These are phyloP conservation scores for Carex parvula DNA, from an alignment of 176 grass and related monocot species.

Conservation along the genomic window DNA sequence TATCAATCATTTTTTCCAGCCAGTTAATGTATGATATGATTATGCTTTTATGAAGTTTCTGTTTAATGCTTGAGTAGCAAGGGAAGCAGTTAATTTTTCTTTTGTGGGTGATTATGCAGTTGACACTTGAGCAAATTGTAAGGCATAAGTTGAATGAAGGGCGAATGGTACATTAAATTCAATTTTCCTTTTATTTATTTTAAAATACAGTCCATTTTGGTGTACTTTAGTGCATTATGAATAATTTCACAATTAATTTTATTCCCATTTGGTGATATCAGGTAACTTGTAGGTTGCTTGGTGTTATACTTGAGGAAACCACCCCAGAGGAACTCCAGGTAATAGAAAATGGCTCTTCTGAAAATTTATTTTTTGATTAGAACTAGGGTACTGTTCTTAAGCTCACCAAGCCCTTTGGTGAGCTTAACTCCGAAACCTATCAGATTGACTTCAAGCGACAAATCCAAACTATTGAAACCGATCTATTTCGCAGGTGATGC, in stretches of 20 bases:
- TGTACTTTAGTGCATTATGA: background rate
- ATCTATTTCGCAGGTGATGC: no score
- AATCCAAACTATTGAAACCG: no score
- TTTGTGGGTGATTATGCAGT: conserved; percentile 43
- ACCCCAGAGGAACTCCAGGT: conserved; percentile 97
- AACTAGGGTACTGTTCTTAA: no score
- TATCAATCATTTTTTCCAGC: conserved; percentile 88
- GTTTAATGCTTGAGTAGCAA: background rate
- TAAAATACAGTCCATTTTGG: background rate
- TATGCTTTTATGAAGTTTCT: conserved; percentile 15
- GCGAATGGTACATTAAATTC: conserved; percentile 62
- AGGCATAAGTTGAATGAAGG: conserved; percentile 95
- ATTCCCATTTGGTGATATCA: conserved; percentile 29
- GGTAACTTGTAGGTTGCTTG: conserved; percentile 89
- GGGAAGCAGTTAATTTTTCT: background rate
- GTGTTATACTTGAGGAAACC: conserved; percentile 88
- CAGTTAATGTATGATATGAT: conserved; percentile 62
- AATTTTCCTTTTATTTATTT: conserved; percentile 3
- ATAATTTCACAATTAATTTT: background rate
- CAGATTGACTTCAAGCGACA: no score
- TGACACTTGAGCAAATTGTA: conserved; percentile 94
- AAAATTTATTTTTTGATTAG: background rate
- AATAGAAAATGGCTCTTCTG: conserved; percentile 25
- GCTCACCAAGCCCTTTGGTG: no score
- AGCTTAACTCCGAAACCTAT: no score